These are phyloP conservation scores for Oenanthe javanica DNA, from an alignment of 140 eudicot genomes.

Conservation along the genomic window DNA sequence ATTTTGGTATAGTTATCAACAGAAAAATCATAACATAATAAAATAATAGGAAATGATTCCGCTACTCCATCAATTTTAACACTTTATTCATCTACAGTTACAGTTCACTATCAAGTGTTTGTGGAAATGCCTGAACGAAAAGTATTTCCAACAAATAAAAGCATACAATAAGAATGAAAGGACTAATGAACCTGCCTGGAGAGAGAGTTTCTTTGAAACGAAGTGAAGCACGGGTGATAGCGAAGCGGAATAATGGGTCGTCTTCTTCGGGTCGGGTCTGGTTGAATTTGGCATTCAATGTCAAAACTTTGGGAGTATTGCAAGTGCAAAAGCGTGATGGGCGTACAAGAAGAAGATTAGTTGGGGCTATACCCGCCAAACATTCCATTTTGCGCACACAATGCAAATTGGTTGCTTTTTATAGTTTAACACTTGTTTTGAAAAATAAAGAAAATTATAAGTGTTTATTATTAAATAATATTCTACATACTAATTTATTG, in stretches of 20 bases:
- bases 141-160: neutral
- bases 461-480: too few relatives aligned
- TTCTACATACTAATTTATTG: too few relatives aligned
- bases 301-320: neutral
- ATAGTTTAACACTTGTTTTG: too few relatives aligned
- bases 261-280: conserved; percentile 14
- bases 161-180: neutral
- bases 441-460: too few relatives aligned
- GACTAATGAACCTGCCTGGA: conserved; percentile 33
- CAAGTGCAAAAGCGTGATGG: conserved; percentile 13
- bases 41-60: too few relatives aligned
- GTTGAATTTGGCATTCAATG: conserved; percentile 24
- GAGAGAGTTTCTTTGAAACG: conserved; percentile 66
- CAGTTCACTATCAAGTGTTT: conserved; percentile 16
- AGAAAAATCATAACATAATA: neutral
- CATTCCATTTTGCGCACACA: conserved; percentile 10
- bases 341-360: conserved; percentile 11
- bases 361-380: conserved; percentile 11
- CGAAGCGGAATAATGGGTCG: conserved; percentile 37
- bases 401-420: neutral
- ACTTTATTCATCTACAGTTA: too few relatives aligned
- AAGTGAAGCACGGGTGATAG: conserved; percentile 53
- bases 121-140: conserved; percentile 44
- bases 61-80: too few relatives aligned
- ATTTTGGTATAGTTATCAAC: neutral